Evolutionary conservation across 768 basidiomycete genomes (phyloP), one percentile per base, ranked within the genome.

Genomic region (Brasilioporus rufonigricans): DNA sequence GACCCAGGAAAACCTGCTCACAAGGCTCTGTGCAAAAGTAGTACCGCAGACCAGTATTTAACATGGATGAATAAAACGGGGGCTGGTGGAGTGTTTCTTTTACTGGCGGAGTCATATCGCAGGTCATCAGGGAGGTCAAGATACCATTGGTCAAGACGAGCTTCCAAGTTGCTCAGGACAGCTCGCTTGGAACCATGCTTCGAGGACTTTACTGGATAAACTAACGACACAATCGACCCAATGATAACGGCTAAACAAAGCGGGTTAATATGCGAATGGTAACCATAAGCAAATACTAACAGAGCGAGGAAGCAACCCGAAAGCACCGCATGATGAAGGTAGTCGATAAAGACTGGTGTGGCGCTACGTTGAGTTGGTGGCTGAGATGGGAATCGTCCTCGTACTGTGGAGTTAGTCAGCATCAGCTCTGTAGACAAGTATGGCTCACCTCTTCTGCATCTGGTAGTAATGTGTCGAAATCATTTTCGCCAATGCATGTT

Each of bases 11-110:
- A 27, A 46, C 40, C 18, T 16, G 78, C 89, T 77, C 69, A 91
- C 89, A 90, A 92, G 16, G 87, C 88, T 48, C 90, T 80, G 68
- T 91, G 81, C 36, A 91, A 75, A 35, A 92, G 73, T 13, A 92
- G 74, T 5, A 91, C 84, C 18, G 87, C 78, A 8, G 81, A 83
- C 82, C 87, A 89, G 66, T 92, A 91, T 58, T 87, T 78, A 52
- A 89, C 77, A 60, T 92, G 87, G 39, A 91, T 72, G 44, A 82
- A 77, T 29, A 91, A 67, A 24, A 91, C 77, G 50, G 85, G 82
- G 1, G 89, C 85, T 5, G 85, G 78, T 10, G 86, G 86, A 11
- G 74, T 67, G 10, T 68, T 71, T 45, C 80, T 74, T 61, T 80
- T 79, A 59, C 77, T 82, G 13, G 79, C 72, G 33, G 80, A 71